Evolutionary conservation across 78 protist species (phyloP), one percentile per base, ranked within the genome.

Genomic region (Dictyostelium capitatum): DNA sequence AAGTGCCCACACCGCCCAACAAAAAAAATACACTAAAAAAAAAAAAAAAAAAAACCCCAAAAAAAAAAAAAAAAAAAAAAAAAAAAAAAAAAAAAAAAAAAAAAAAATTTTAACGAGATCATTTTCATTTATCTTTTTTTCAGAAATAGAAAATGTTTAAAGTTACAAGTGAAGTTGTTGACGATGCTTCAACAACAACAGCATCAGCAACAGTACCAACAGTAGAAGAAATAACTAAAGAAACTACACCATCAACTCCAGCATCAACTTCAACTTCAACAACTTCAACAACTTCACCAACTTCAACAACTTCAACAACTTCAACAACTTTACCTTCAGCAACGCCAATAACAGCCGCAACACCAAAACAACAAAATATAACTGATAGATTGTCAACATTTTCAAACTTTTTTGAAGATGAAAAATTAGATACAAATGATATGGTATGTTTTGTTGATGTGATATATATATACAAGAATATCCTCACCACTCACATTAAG

Each of bases 311-410:
- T 17, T 1, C 87, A 80, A 20, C 87, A 46, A 62, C n/a, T 9
- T 30, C 28, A 7, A 7, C 67, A 25, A 56, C n/a, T 17, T 1
- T 77, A 80, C 15, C 87, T 51, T n/a, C 48, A 46, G 43, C 14
- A 5, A 6, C n/a, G 19, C 48, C 51, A 43, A 59, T 57, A 80
- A 3, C 23, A 43, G 19, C 12, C 25, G 2, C n/a, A 6, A 28
- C 48, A 43, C 53, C 17, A 43, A 72, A 30, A 43, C 48, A 20
- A 43, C 30, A 20, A 43, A 72, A 43, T n/a, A 28, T 72, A 37
- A 72, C 57, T 6, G 79, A 72, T 72, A 41, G 54, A 72, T 43
- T 72, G 6, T 72, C 79, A 43, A 72, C 53, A 6, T 72, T 72
- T 72, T 72, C 25, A 43, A 30, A 72, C 53, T 72, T 43, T 41